A percentile compares a stretch with the other conserved stretches of the same genome.
Conservation (phyloP, 1,284 basidiomycete species). For the Neonothopanus nambi region DNA sequence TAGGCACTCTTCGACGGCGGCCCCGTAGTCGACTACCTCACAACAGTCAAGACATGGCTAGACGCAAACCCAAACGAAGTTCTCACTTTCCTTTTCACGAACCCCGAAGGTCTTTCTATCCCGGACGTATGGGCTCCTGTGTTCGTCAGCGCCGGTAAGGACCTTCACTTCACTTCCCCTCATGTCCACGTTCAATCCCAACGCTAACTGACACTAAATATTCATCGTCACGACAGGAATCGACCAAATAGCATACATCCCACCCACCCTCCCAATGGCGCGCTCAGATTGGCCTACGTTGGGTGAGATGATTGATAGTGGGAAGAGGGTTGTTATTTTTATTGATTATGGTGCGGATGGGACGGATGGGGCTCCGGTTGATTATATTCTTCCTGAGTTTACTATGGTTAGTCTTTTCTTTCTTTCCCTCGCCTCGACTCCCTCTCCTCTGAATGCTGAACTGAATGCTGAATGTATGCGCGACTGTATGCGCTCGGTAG, state of each 20-base stretch:
- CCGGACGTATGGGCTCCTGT: conserved; percentile 52
- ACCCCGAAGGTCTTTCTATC: conserved; percentile 60
- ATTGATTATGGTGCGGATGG: conserved; percentile 57
- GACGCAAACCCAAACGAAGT: conserved; percentile 75
- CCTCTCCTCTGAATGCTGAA: too few relatives aligned
- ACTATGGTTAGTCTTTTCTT: conserved; percentile 44
- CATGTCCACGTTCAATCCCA: too few relatives aligned
- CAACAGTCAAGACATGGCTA: conserved; percentile 62
- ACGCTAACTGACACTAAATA: too few relatives aligned
- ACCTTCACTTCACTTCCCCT: background rate
- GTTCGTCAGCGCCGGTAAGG: conserved; percentile 51
- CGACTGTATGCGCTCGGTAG: too few relatives aligned
- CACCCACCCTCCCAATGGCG: conserved; percentile 50
- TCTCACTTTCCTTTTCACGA: conserved; percentile 71
- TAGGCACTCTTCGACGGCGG: conserved; percentile 64
- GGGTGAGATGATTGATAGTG: conserved; percentile 64
- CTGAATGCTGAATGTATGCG: too few relatives aligned
- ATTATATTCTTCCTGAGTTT: conserved; percentile 69
- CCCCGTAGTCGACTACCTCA: conserved; percentile 59
- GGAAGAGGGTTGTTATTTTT: conserved; percentile 72
- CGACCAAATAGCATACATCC: conserved; percentile 57
- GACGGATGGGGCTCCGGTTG: conserved; percentile 38
- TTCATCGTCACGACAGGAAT: too few relatives aligned
- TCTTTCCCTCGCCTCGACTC: background rate
- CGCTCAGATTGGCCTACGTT: conserved; percentile 75